Percentiles rank a stretch among this genome's conserved stretches.
Evolutionary conservation across 495 filamentous ascomycete genomes (phyloP).

Genomic region (Penicillium arizonense): DNA sequence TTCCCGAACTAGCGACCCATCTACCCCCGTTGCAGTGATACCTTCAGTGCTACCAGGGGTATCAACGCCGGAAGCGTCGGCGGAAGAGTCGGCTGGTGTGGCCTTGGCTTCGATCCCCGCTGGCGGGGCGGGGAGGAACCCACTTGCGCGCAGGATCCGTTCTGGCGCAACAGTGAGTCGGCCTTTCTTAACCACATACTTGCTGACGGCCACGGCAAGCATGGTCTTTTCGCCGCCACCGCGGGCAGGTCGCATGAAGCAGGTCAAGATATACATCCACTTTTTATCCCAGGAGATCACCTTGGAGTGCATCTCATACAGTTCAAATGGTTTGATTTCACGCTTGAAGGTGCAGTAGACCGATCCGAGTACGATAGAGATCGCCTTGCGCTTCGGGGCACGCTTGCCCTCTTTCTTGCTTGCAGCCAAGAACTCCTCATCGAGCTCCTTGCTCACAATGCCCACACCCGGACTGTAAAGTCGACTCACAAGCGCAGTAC

Average conservation of each 20-base stretch:
- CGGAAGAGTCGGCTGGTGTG: slow-evolving; percentile 15
- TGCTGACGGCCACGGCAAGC: slow-evolving; percentile 72
- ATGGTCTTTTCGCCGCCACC: slow-evolving; percentile 53
- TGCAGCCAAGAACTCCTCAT: slow-evolving; percentile 35
- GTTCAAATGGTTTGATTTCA: slow-evolving; percentile 65
- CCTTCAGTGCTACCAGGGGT: slow-evolving; percentile 38
- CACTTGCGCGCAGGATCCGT: slow-evolving; percentile 63
- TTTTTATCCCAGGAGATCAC: slow-evolving; percentile 77
- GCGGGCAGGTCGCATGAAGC: slow-evolving; percentile 60
- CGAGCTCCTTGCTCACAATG: slow-evolving; percentile 46
- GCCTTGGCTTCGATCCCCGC: slow-evolving; percentile 3
- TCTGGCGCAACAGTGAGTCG: slow-evolving; percentile 83
- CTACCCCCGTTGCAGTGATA: slow-evolving; percentile 29
- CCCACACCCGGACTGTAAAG: slow-evolving; percentile 58
- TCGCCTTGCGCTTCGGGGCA: slow-evolving; percentile 36
- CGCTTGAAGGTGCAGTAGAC: slow-evolving; percentile 64
- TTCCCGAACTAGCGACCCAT: slow-evolving; percentile 38
- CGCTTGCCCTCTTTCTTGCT: slow-evolving; percentile 41
- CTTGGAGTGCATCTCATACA: slow-evolving; percentile 65
- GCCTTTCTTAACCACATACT: slow-evolving; percentile 90
- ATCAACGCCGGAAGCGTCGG: slow-evolving; percentile 32
- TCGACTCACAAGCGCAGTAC: slow-evolving; percentile 59
- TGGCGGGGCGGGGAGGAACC: slow-evolving; percentile 54
- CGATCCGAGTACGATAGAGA: slow-evolving; percentile 61
- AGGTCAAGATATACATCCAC: slow-evolving; percentile 75